Percentiles rank a stretch among this genome's conserved stretches.
Conservation (phyloP, 805 yeast species). For the Wilhelminamyces savonicus region DNA sequence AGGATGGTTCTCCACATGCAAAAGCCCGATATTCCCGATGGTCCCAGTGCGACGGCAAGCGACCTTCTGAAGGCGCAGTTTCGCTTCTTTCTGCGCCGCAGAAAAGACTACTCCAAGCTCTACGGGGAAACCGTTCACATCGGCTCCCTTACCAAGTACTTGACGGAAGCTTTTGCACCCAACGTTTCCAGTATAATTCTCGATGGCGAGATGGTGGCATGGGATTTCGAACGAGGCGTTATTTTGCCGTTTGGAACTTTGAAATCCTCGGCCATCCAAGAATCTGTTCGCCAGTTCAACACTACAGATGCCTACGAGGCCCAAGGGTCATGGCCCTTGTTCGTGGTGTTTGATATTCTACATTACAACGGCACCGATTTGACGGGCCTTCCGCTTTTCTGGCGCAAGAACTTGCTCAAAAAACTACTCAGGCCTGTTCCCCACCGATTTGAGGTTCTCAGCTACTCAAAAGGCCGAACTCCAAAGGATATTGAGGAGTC, state of each 20-base stretch:
- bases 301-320: conserved; percentile 27
- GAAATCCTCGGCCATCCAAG: conserved; percentile 60
- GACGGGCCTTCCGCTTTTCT: conserved; percentile 45
- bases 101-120: conserved; percentile 63
- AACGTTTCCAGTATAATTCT: conserved; percentile 40
- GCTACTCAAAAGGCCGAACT: conserved; percentile 30
- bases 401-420: conserved; percentile 48
- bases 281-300: conserved; percentile 34
- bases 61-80: conserved; percentile 22
- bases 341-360: conserved; percentile 67
- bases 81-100: conserved; percentile 57
- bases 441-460: conserved; percentile 45
- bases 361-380: conserved; percentile 62
- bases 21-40: conserved; percentile 34
- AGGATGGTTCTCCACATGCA: conserved; percentile 71
- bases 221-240: conserved; percentile 51
- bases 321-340: conserved; percentile 43
- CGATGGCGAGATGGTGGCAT: conserved; percentile 94
- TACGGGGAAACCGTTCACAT: conserved; percentile 51
- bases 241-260: conserved; percentile 79
- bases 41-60: no score
- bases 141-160: conserved; percentile 52
- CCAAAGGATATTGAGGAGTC: conserved; percentile 51
- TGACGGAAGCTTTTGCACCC: conserved; percentile 35
- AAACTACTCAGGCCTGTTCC: conserved; percentile 41